A percentile compares a stretch with the other conserved stretches of the same genome.
Evolutionary conservation across 2,329 filamentous ascomycete species (phyloP).

Genomic region (Macrophomina tecta): DNA sequence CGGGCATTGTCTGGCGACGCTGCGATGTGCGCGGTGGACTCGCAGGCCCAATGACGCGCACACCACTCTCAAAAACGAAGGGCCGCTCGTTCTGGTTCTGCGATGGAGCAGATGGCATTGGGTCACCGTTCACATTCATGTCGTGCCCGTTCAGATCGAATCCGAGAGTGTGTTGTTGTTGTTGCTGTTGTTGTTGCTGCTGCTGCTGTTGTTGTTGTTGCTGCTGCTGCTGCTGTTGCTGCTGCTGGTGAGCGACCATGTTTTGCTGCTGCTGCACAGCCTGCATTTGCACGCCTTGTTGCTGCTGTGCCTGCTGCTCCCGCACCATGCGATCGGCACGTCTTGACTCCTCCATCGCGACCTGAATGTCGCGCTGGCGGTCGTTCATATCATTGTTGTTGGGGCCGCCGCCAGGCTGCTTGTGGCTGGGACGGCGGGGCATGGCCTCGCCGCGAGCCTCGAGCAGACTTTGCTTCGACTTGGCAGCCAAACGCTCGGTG

Average conservation of each 20-base stretch:
- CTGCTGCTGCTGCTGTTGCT: constrained; percentile 29
- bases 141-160: constrained; percentile 28
- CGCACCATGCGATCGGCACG: constrained; percentile 25
- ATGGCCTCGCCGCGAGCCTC: constrained; percentile 27
- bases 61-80: constrained; percentile 30
- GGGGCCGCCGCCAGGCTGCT: constrained; percentile 26
- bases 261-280: constrained; percentile 28
- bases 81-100: constrained; percentile 27
- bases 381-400: constrained; percentile 22
- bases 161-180: constrained; percentile 29
- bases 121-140: constrained; percentile 27
- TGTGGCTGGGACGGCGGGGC: constrained; percentile 28
- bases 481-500: constrained; percentile 28
- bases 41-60: constrained; percentile 29
- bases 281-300: constrained; percentile 31
- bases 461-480: constrained; percentile 29
- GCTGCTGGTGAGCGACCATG: constrained; percentile 26
- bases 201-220: constrained; percentile 31
- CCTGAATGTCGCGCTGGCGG: constrained; percentile 27
- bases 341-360: constrained; percentile 24
- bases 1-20: constrained; percentile 21
- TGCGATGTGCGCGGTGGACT: constrained; percentile 20
- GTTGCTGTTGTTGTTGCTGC: constrained; percentile 29
- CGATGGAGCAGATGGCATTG: constrained; percentile 1
- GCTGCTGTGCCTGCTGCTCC: constrained; percentile 27